Conservation (phyloP, 2,329 filamentous ascomycete genomes). For the Arthrobotrys musiformis region DNA sequence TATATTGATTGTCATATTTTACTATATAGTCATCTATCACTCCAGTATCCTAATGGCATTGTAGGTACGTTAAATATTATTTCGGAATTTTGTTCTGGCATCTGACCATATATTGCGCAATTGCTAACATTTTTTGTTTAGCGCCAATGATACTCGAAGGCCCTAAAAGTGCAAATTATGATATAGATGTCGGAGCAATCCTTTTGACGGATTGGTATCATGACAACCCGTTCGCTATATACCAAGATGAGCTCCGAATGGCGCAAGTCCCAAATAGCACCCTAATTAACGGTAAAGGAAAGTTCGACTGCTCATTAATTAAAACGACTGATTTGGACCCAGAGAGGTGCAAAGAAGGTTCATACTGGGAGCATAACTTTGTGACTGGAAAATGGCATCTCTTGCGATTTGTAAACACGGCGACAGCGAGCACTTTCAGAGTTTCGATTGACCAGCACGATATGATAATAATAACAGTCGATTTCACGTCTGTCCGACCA, state of each 20-base stretch:
- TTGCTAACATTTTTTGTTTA: background rate
- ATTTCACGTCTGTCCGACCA: constrained; percentile 72
- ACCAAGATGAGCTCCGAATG: constrained; percentile 58
- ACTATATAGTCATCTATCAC: constrained; percentile 65
- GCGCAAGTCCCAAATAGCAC: constrained; percentile 58
- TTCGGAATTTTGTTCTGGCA: background rate
- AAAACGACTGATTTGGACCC: background rate
- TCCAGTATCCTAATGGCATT: constrained; percentile 70
- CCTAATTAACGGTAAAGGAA: constrained; percentile 24
- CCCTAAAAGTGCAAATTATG: constrained; percentile 71
- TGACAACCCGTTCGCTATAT: constrained; percentile 60
- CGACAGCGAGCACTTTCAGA: constrained; percentile 58
- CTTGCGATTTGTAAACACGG: constrained; percentile 64
- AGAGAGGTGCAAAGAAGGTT: background rate
- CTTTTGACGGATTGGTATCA: constrained; percentile 76
- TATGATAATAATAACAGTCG: constrained; percentile 73
- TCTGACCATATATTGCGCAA: background rate
- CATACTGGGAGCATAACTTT: constrained; percentile 15
- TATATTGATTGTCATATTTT: no score
- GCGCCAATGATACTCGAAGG: constrained; percentile 71
- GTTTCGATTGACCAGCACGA: constrained; percentile 71
- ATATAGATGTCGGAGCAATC: constrained; percentile 72
- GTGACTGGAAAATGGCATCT: constrained; percentile 42
- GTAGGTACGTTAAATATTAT: constrained; percentile 63
- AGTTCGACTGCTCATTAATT: constrained; percentile 36